phyloP scores from a whole-genome alignment of 345 rosid species.

The Erodium maritimum region DNA sequence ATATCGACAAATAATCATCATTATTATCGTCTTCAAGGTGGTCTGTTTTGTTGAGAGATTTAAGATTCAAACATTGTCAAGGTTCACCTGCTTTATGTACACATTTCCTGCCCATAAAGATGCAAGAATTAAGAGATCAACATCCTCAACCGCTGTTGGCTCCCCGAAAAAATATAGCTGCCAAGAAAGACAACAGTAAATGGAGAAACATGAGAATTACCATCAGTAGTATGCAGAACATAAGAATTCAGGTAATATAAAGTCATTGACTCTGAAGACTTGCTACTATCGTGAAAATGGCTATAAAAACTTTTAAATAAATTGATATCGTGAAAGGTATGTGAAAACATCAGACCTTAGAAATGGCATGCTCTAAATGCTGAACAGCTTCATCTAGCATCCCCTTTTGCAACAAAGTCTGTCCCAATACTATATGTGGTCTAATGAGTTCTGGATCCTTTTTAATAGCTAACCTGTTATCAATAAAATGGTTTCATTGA shows the following conservation, averaged over 20 bases:
- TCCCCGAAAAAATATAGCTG: conserved; percentile 43
- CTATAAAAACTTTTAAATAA: neutral
- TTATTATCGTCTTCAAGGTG: neutral
- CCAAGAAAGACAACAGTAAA: conserved; percentile 1
- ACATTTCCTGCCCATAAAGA: conserved; percentile 79
- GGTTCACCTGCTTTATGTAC: conserved; percentile 47
- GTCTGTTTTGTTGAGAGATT: neutral
- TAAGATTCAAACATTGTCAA: neutral
- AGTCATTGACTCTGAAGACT: too few relatives aligned
- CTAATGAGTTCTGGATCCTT: conserved; percentile 58
- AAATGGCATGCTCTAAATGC: conserved; percentile 55
- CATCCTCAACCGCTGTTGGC: conserved; percentile 37
- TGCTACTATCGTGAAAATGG: neutral
- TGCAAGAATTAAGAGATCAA: conserved; percentile 57
- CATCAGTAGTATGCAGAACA: neutral
- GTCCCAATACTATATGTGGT: conserved; percentile 64
- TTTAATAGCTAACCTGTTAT: conserved; percentile 51
- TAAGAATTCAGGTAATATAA: neutral
- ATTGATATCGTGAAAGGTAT: neutral
- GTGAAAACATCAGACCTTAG: conserved; percentile 38
- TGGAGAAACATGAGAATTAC: conserved; percentile 10
- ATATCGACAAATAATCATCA: neutral
- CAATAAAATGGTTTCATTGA: conserved; percentile 1
- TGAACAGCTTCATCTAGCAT: conserved; percentile 43
- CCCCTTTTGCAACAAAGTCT: conserved; percentile 50